Evolutionary conservation across 495 filamentous ascomycete genomes (phyloP).

Genomic region (Hypoxylon cercidicola): DNA sequence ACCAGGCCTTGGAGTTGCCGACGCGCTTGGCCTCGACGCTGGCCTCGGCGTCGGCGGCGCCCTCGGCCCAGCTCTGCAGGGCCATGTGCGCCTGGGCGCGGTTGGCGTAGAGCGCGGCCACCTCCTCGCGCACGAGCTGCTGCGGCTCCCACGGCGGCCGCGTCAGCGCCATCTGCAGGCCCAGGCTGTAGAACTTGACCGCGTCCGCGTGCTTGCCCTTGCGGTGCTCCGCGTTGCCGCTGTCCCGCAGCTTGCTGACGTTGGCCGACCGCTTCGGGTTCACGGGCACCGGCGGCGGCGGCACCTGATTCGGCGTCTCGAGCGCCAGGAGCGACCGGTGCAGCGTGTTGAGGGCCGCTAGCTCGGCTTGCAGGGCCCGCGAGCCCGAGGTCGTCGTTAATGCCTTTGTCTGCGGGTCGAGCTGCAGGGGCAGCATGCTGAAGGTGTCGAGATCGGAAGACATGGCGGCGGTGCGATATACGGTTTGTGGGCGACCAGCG

Average conservation of each 20-base stretch:
- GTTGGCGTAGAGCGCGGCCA: constrained; percentile 81
- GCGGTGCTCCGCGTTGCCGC: constrained; percentile 82
- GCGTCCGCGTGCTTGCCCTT: constrained; percentile 80
- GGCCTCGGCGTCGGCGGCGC: constrained; percentile 79
- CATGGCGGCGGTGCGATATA: constrained; percentile 53
- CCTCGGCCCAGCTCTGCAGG: constrained; percentile 81
- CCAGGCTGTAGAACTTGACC: constrained; percentile 80
- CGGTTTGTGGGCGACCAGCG: no score
- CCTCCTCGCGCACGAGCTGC: constrained; percentile 83
- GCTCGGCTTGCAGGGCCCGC: constrained; percentile 68
- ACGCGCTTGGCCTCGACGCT: constrained; percentile 89
- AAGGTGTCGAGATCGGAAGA: constrained; percentile 75
- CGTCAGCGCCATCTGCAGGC: constrained; percentile 84
- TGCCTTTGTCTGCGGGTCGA: constrained; percentile 82
- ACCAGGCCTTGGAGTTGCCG: constrained; percentile 95
- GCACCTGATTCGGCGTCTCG: constrained; percentile 63
- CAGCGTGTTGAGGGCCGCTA: constrained; percentile 75
- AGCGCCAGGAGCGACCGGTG: constrained; percentile 75
- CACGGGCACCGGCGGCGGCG: constrained; percentile 81
- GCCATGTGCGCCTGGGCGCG: constrained; percentile 91
- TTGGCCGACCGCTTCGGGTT: constrained; percentile 87
- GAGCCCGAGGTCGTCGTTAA: constrained; percentile 52
- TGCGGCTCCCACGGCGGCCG: constrained; percentile 89
- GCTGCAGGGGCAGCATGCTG: constrained; percentile 79
- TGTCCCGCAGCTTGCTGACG: constrained; percentile 89